Evolutionary conservation across 2,329 filamentous ascomycete species (phyloP).

Genomic region (Fusarium verticillioides): DNA sequence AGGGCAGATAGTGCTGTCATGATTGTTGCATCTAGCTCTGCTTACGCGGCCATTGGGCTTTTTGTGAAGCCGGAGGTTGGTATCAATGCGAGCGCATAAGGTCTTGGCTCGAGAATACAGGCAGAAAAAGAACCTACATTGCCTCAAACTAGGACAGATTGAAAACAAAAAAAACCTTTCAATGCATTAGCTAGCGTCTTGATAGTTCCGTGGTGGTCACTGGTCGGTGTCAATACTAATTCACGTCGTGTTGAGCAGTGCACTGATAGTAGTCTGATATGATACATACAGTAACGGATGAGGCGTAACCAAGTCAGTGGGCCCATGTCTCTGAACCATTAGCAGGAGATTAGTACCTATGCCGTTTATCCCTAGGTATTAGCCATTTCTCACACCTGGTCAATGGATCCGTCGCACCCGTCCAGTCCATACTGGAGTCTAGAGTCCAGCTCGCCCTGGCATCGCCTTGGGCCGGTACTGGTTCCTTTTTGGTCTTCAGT

Average conservation of each 20-base stretch:
- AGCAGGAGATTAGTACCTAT: conserved; percentile 32
- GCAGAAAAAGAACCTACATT: neutral
- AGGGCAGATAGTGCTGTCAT: conserved; percentile 21
- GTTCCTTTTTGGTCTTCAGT: conserved; percentile 24
- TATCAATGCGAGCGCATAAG: conserved; percentile 2
- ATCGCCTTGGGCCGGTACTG: conserved; percentile 23
- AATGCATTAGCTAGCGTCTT: conserved; percentile 21
- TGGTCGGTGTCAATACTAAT: neutral
- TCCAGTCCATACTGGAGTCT: neutral
- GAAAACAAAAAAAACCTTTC: neutral
- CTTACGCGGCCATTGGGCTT: conserved; percentile 20
- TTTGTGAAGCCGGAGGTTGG: neutral
- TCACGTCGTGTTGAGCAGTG: neutral
- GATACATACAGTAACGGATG: neutral
- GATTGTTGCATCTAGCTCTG: conserved; percentile 9
- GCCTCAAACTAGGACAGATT: neutral
- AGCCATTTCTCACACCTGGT: conserved; percentile 28
- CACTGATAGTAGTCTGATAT: neutral
- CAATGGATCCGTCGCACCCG: conserved; percentile 21
- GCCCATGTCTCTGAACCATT: conserved; percentile 34
- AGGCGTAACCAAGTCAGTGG: conserved; percentile 3
- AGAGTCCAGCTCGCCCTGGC: conserved; percentile 23
- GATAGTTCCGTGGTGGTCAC: conserved; percentile 8
- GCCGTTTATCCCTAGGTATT: neutral
- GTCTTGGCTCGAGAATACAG: conserved; percentile 1